Base-by-base conservation (phyloP, 768 basidiomycete genomes). In the Heimioporus sp. region DNA sequence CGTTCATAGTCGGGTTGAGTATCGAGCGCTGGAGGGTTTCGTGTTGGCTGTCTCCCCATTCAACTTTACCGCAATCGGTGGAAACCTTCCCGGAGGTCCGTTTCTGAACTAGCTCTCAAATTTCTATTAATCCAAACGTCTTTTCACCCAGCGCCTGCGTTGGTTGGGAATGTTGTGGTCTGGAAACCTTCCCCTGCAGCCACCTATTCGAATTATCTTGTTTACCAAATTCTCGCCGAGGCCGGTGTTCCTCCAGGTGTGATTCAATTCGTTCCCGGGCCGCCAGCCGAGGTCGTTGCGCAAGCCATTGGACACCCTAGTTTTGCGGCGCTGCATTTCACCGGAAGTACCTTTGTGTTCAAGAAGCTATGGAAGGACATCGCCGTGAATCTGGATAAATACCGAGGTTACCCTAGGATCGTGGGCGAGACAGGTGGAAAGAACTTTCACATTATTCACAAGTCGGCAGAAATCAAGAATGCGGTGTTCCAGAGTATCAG, bases 151-250 rank as follows among this genome's bases (percentile, higher is more conserved):
- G 93, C 82, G 28, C 97, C 97, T 34, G 95, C 92, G 2, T 76
- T 99, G 55, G 89, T 97, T 31, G 97, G 97, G 42, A 99, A 99
- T 68, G 91, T 92, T 48, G 82, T 87, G 48, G 75, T 98, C 53
- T 99, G 97, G 97, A 99, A 99, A 67, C 97, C 97, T 7, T 94
- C 96, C 0, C 97, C 97, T 10, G 87, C 85, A 19, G 94, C 97
- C 24, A 91, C 90, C 12, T 97, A 95, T 76, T 87, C 96, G 51
- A 97, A 95, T 76, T 98, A 94, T 75, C 70, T 99, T 60, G 72
- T 93, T 39, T 81, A 95, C 74, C 84, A 95, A 74, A 87, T 98
- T 63, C 81, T 99, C 56, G 76, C 83, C 47, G 97, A 99, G 70
- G 95, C 97, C 1, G 97, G 97, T 53, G 76, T 99, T 4, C 97